Base-by-base conservation (phyloP, 148 eudicot species). In the Camellia japonica region DNA sequence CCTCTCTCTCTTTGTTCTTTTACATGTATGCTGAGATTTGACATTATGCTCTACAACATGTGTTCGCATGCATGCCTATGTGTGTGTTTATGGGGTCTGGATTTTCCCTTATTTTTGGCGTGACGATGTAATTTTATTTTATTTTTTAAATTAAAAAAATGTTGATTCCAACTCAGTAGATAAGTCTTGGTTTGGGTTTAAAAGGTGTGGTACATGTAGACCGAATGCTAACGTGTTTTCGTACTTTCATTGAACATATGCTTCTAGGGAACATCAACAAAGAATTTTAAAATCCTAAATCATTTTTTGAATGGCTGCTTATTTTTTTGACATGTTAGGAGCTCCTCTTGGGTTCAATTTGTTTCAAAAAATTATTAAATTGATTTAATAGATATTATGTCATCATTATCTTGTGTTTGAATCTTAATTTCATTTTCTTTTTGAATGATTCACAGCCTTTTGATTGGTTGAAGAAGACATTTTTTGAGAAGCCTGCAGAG, bases 401-500 rank as follows among this genome's bases (percentile, higher is more conserved):
- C 7, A 13, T 51, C 15, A 47, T 8, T 19, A 71, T 19, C 13
- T 73, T 73, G 23, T 14, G 1, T 47, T 70, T 46, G 47, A 47
- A 20, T 23, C 74, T 70, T 2, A 70, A 15, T 49, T 47, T 73
- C 16, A 4, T 73, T 14, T 12, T n/a, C 18, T 16, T 41, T 52
- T 71, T 55, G 62, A 54, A 54, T 73, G 47, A 30, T 73, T 73
- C 42, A 51, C 87, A 89, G 92, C 90, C 92, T 19, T 89, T 84
- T 78, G 85, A 80, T 79, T 87, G 84, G 84, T 80, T 89, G 55
- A 86, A 83, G 86, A 87, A 78, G 84, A 89, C 92, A 58, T 82
- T 89, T 67, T 66, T 89, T 7, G 88, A 87, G 80, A 89, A 89
- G 77, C 10, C 83, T n/a, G 87, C 80, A 68, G 82, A 76, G 74